A percentile compares a stretch with the other conserved stretches of the same genome.
These are phyloP conservation scores for Candida yuanshanica DNA, from an alignment of 805 yeast species.

Conservation along the genomic window DNA sequence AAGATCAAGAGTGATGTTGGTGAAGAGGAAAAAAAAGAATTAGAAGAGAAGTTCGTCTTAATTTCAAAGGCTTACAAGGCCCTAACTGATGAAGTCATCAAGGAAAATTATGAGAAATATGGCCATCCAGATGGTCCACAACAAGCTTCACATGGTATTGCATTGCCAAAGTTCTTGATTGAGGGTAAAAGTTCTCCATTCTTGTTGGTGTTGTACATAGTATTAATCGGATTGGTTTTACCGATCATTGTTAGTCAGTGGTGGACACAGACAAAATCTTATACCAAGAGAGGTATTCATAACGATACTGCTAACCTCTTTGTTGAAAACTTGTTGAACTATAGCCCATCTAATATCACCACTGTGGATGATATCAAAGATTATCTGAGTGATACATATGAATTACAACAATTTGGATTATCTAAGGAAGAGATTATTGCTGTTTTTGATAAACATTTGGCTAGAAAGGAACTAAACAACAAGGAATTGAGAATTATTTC, in stretches of 20 bases:
- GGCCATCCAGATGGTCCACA: slow-evolving; percentile 99
- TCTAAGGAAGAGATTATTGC: slow-evolving; percentile 42
- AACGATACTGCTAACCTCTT: slow-evolving; percentile 77
- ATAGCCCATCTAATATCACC: slow-evolving; percentile 59
- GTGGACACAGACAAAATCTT: slow-evolving; percentile 82
- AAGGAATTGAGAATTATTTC: slow-evolving; percentile 53
- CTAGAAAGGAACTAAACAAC: slow-evolving; percentile 35
- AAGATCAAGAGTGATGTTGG: slow-evolving; percentile 57
- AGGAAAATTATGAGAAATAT: slow-evolving; percentile 74
- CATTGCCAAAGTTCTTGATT: slow-evolving; percentile 85
- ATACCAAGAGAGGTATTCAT: slow-evolving; percentile 79
- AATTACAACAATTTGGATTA: slow-evolving; percentile 44
- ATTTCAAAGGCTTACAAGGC: slow-evolving; percentile 93
- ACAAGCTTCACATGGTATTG: slow-evolving; percentile 86
- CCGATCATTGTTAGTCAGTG: slow-evolving; percentile 80
- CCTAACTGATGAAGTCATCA: slow-evolving; percentile 81
- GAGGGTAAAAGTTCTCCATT: slow-evolving; percentile 73
- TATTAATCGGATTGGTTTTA: slow-evolving; percentile 68
- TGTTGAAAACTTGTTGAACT: slow-evolving; percentile 66
- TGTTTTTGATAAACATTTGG: slow-evolving; percentile 52
- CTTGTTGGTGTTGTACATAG: slow-evolving; percentile 58
- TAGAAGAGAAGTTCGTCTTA: slow-evolving; percentile 73
- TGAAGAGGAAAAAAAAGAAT: slow-evolving; percentile 45
- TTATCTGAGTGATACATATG: slow-evolving; percentile 62
- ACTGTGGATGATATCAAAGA: slow-evolving; percentile 51